A percentile compares a stretch with the other conserved stretches of the same genome.
Conservation (phyloP, 352 stramenopile genomes). For the Phytopythium helicoides region DNA sequence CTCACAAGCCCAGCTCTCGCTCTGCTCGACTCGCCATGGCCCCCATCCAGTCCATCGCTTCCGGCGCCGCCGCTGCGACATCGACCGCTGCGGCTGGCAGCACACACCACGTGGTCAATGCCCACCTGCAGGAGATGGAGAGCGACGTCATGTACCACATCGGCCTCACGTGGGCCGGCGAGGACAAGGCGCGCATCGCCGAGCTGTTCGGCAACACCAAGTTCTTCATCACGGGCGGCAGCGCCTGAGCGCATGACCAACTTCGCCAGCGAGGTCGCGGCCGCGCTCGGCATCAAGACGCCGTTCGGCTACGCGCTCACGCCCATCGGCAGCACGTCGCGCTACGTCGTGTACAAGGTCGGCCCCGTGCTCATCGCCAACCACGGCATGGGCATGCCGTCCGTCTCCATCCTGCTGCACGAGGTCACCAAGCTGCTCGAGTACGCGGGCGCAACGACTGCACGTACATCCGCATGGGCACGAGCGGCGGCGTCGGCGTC, state of each 20-base stretch:
- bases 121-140: slow-evolving; percentile 52
- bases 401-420: slow-evolving; percentile 78
- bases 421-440: slow-evolving; percentile 84
- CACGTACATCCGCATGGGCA: slow-evolving; percentile 82
- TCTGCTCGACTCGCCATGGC: slow-evolving; percentile 18
- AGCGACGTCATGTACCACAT: slow-evolving; percentile 81
- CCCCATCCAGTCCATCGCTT: slow-evolving; percentile 20
- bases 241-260: slow-evolving; percentile 71
- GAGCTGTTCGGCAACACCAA: slow-evolving; percentile 70
- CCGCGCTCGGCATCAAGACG: slow-evolving; percentile 48
- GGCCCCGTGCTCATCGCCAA: slow-evolving; percentile 75
- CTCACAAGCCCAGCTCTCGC: neutral
- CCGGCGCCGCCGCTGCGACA: slow-evolving; percentile 4
- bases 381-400: slow-evolving; percentile 81
- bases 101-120: slow-evolving; percentile 52
- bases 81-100: slow-evolving; percentile 2
- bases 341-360: slow-evolving; percentile 83
- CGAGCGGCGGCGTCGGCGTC: slow-evolving; percentile 73
- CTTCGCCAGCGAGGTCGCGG: slow-evolving; percentile 57
- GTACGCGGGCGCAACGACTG: slow-evolving; percentile 56
- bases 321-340: slow-evolving; percentile 65
- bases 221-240: slow-evolving; percentile 79
- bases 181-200: slow-evolving; percentile 42
- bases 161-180: slow-evolving; percentile 50
- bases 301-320: slow-evolving; percentile 63